phyloP scores from a whole-genome alignment of 2,329 filamentous ascomycete genomes.

The Trichoderma sp. region DNA sequence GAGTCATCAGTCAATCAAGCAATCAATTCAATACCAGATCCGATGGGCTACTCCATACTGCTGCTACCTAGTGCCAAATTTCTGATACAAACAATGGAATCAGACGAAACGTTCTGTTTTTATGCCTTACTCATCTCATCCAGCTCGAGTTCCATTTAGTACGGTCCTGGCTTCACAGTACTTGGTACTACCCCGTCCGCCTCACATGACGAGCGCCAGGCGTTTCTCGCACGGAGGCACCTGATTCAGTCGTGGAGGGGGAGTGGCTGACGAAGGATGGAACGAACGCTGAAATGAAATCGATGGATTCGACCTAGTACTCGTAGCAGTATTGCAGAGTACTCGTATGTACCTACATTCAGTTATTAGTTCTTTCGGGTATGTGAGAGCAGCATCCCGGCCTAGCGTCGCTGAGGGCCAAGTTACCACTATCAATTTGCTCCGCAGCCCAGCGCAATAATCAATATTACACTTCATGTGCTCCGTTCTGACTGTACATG shows the following conservation, averaged over 20 bases:
- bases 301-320: background rate
- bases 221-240: conserved; percentile 19
- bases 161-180: background rate
- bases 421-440: background rate
- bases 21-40: background rate
- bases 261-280: conserved; percentile 12
- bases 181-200: background rate
- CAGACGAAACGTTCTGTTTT: background rate
- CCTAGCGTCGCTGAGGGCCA: background rate
- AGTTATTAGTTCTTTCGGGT: background rate
- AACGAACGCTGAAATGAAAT: conserved; percentile 3
- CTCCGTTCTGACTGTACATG: background rate
- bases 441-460: background rate
- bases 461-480: background rate
- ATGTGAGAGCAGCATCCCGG: background rate
- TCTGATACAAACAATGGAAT: background rate
- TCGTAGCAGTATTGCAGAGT: background rate
- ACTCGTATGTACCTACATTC: background rate
- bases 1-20: background rate
- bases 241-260: conserved; percentile 19
- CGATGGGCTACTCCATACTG: background rate
- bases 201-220: conserved; percentile 15
- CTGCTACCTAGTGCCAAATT: background rate
- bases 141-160: too few relatives aligned
- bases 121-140: background rate